Conservation (phyloP, 148 eudicot genomes). For the Diospyros lotus region DNA sequence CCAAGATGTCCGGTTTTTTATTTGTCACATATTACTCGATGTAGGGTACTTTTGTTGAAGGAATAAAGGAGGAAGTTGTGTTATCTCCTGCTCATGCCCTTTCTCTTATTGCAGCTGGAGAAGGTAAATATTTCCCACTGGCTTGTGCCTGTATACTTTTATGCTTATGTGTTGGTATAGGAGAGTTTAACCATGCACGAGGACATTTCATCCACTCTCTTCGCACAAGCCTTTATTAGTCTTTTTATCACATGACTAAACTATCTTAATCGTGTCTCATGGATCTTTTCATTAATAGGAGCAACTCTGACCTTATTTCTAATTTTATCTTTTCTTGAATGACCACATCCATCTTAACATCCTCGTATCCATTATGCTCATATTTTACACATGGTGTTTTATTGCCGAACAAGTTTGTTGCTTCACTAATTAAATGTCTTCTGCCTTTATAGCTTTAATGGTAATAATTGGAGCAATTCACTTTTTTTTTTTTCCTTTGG, state of each 20-base stretch:
- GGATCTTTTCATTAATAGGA: too few relatives aligned
- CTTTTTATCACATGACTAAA: too few relatives aligned
- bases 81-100: constrained; percentile 98
- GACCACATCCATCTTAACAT: too few relatives aligned
- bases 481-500: not conserved
- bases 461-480: not conserved
- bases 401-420: not conserved
- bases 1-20: not conserved
- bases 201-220: too few relatives aligned
- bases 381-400: not conserved
- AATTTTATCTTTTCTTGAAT: too few relatives aligned
- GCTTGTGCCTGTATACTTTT: constrained; percentile 2
- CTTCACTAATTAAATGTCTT: constrained; percentile 6
- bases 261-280: too few relatives aligned
- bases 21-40: constrained; percentile 19
- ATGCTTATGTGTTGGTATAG: not conserved
- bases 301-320: too few relatives aligned
- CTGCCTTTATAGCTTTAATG: not conserved
- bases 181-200: not conserved
- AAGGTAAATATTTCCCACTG: constrained; percentile 48
- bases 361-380: too few relatives aligned
- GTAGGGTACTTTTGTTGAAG: constrained; percentile 96
- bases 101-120: constrained; percentile 98
- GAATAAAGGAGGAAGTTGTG: constrained; percentile 96
- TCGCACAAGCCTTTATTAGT: too few relatives aligned